Evolutionary conservation across 148 eudicot genomes (phyloP).

Genomic region (Nepenthes mirabilis): DNA sequence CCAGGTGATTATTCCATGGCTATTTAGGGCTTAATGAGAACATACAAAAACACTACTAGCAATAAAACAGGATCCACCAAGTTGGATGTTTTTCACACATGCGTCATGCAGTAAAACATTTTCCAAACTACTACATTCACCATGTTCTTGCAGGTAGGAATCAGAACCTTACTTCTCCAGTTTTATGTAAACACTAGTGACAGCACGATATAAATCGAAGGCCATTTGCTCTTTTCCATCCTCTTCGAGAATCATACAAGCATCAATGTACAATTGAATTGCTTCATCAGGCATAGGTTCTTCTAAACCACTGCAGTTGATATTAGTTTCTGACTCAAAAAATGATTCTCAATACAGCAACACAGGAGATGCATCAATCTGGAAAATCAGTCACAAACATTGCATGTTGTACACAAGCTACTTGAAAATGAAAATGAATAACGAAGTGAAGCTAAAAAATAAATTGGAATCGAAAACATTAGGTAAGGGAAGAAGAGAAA

Average conservation of each 20-base stretch:
- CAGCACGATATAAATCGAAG: conserved; percentile 74
- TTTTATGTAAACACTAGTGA: conserved; percentile 52
- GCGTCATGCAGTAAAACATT: neutral
- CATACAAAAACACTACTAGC: too few relatives aligned
- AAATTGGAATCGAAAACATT: too few relatives aligned
- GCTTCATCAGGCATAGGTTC: conserved; percentile 66
- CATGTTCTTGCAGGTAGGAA: neutral
- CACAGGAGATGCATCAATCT: neutral
- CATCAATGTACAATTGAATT: conserved; percentile 43
- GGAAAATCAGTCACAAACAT: neutral
- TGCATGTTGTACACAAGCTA: too few relatives aligned
- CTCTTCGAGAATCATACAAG: conserved; percentile 69
- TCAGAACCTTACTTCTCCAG: conserved; percentile 51
- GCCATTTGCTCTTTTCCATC: conserved; percentile 87
- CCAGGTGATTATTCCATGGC: too few relatives aligned
- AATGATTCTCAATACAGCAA: neutral
- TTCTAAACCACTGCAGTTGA: conserved; percentile 41
- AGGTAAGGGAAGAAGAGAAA: too few relatives aligned
- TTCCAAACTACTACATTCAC: neutral
- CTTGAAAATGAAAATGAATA: too few relatives aligned
- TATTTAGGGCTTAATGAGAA: too few relatives aligned
- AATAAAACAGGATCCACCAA: too few relatives aligned
- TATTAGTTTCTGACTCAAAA: neutral
- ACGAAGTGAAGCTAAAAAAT: too few relatives aligned
- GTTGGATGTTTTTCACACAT: too few relatives aligned